A percentile compares a stretch with the other conserved stretches of the same genome.
Conservation (phyloP, 441 rosid genomes). For the Erysimum pusillum region DNA sequence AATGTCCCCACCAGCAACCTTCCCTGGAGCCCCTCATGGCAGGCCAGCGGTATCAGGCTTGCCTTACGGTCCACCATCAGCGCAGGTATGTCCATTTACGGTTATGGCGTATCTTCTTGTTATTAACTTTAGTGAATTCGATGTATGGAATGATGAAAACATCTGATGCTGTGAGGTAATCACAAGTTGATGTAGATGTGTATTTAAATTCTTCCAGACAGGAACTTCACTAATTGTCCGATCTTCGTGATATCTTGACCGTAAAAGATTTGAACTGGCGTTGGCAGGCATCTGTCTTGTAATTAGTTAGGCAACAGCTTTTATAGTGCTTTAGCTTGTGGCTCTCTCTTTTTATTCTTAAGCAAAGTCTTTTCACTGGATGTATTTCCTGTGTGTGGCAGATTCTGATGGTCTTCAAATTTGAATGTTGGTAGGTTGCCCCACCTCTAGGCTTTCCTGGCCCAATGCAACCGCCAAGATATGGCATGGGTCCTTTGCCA, state of each 20-base stretch:
- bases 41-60: conserved; percentile 53
- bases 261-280: conserved; percentile 19
- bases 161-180: conserved; percentile 20
- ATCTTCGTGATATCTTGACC: conserved; percentile 8
- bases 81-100: conserved; percentile 52
- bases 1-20: conserved; percentile 51
- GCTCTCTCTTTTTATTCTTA: conserved; percentile 15
- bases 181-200: conserved; percentile 9
- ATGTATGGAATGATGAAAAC: conserved; percentile 22
- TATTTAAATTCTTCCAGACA: background rate
- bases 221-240: conserved; percentile 8
- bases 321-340: conserved; percentile 23
- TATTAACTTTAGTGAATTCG: conserved; percentile 14
- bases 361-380: conserved; percentile 38
- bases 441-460: conserved; percentile 60
- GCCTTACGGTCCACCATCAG: conserved; percentile 67
- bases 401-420: conserved; percentile 45
- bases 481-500: conserved; percentile 61
- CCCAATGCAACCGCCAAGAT: conserved; percentile 55
- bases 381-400: conserved; percentile 40
- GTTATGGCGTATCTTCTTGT: conserved; percentile 32
- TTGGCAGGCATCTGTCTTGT: conserved; percentile 16
- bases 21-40: conserved; percentile 57
- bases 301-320: conserved; percentile 7
- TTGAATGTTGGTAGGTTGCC: conserved; percentile 50